Percentiles rank a stretch among this genome's conserved stretches.
Conservation (phyloP, 306 rosid species). For the Cucumis melo region DNA sequence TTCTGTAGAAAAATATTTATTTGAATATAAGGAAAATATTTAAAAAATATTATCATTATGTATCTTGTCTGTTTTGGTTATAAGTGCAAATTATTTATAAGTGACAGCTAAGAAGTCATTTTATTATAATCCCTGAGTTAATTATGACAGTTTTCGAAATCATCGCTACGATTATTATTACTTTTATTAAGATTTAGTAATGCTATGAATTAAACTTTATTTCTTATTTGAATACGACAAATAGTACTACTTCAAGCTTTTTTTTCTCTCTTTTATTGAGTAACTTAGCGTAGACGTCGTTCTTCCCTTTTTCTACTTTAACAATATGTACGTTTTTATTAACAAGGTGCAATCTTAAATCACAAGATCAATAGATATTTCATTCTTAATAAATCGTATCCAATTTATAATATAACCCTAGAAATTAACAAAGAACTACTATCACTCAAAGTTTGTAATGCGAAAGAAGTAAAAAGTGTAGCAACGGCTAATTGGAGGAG, state of each 20-base stretch:
- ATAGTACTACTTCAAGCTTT: no score
- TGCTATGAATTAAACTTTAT: no score
- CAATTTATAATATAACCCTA: neutral
- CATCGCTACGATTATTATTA: neutral
- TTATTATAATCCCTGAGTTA: neutral
- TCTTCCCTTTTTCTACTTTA: no score
- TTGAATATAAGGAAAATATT: neutral
- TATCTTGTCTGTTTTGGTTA: neutral
- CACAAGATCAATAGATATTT: no score
- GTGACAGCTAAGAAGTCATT: neutral
- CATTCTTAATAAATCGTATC: no score
- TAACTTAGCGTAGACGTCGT: neutral
- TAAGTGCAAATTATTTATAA: neutral
- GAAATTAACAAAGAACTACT: no score
- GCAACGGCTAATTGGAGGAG: neutral
- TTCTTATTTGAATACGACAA: no score
- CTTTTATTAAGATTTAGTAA: neutral
- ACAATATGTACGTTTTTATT: no score
- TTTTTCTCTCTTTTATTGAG: no score
- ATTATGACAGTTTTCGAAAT: neutral
- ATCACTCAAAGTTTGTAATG: neutral
- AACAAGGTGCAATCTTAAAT: no score
- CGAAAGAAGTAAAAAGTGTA: neutral
- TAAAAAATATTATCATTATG: neutral
- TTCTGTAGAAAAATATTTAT: neutral